These are phyloP conservation scores for Boletus vermiculosoides DNA, from an alignment of 768 basidiomycete genomes.

Conservation along the genomic window DNA sequence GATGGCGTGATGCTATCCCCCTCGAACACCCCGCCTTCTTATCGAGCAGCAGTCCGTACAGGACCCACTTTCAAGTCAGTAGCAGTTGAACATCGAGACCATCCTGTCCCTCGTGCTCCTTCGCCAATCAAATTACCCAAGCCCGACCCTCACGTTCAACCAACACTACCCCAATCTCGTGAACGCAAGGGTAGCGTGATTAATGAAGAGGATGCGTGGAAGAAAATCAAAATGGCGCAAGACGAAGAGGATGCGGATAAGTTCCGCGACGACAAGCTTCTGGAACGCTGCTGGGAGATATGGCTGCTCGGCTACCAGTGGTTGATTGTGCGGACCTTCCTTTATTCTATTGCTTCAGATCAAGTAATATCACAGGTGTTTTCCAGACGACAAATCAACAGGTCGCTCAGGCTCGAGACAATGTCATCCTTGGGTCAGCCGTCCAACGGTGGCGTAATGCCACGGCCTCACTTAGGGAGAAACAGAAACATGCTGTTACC, in stretches of 20 bases:
- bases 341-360: slow-evolving; percentile 14
- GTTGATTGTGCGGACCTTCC: slow-evolving; percentile 58
- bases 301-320: slow-evolving; percentile 73
- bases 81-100: slow-evolving; percentile 13
- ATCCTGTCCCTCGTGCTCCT: slow-evolving; percentile 15
- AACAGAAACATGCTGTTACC: slow-evolving; percentile 41
- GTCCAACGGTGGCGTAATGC: slow-evolving; percentile 62
- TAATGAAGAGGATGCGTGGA: slow-evolving; percentile 77
- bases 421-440: slow-evolving; percentile 55
- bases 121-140: slow-evolving; percentile 35
- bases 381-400: slow-evolving; percentile 69
- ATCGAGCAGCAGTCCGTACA: slow-evolving; percentile 42
- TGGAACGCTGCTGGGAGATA: slow-evolving; percentile 71
- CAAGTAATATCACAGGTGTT: slow-evolving; percentile 8
- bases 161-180: slow-evolving; percentile 24
- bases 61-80: slow-evolving; percentile 17
- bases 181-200: slow-evolving; percentile 50
- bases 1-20: slow-evolving; percentile 32
- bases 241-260: slow-evolving; percentile 71
- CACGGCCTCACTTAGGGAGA: slow-evolving; percentile 36
- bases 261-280: slow-evolving; percentile 59
- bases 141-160: slow-evolving; percentile 18
- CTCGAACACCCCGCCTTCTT: slow-evolving; percentile 49
- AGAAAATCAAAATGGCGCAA: slow-evolving; percentile 66
- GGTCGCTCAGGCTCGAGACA: slow-evolving; percentile 65